Base-by-base conservation (phyloP, 306 rosid species). In the Pterocarpus macrocarpus region DNA sequence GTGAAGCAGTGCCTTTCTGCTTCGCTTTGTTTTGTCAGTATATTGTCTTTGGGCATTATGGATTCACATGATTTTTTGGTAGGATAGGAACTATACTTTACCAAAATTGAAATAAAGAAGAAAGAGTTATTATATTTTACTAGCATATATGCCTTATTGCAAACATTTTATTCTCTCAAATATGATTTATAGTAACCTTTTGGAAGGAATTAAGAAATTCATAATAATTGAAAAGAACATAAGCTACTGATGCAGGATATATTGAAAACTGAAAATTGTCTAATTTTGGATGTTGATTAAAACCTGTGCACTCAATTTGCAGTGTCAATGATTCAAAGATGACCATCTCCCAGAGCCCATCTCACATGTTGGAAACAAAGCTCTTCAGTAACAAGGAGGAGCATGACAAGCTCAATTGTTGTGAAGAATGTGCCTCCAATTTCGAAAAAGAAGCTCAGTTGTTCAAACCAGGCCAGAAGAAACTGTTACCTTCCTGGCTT, bases 401-500 rank as follows among this genome's bases (percentile, higher is more conserved):
- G 30, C 80, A 84, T 28, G 90, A 85, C 61, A 87, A 83, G 81
- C 87, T 90, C 58, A 69, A 73, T 70, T 90, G 91, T 82, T 93
- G 98, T 70, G 80, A 77, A 61, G 98, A 93, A 81, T 93, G 98
- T 88, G 81, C 88, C 71, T 86, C 94, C 71, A 85, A 83, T 69
- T 92, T 82, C 75, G 97, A 92, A 52, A 94, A 94, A 77, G 99
- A 93, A 82, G 90, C 91, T 79, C 90, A 89, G 9, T 64, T 84
- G 86, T 72, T 89, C 79, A 88, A 89, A 80, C 87, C 94, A 64
- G 82, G 82, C 79, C 92, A 90, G 68, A 91, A 89, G 49, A 96
- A 90, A 53, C 86, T 83, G 55, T 76, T 96, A 82, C 98, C 98
- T 77, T 80, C 94, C 64, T 96, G 99, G 99, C 95, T 96, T 80